phyloP scores from a whole-genome alignment of 441 rosid species.

The Adansonia rubrostipa region DNA sequence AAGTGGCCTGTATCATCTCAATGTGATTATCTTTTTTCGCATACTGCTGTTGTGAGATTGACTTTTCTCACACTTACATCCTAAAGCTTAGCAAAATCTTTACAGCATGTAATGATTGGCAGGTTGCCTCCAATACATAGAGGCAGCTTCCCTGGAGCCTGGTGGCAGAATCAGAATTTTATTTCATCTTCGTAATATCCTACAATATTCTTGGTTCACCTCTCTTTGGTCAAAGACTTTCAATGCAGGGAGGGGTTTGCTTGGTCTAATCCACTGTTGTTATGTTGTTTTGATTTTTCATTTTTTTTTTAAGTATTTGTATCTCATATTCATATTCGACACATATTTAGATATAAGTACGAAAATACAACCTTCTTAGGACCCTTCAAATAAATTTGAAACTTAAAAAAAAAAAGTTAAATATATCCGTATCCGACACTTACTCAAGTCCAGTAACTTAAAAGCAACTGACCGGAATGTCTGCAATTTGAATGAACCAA shows the following conservation, averaged over 20 bases:
- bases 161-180: constrained; percentile 8
- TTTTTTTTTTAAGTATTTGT: too few species aligned
- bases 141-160: constrained; percentile 4
- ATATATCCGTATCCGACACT: too few species aligned
- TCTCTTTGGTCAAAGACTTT: neutral
- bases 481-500: neutral
- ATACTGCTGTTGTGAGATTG: neutral
- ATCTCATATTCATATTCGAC: too few species aligned
- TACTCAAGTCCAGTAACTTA: too few species aligned
- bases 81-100: constrained; percentile 14
- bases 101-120: constrained; percentile 7
- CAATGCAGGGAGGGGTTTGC: neutral
- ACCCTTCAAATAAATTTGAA: too few species aligned
- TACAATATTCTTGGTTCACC: neutral
- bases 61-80: neutral
- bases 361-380: too few species aligned
- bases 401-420: too few species aligned
- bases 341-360: too few species aligned
- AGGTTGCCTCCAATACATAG: neutral
- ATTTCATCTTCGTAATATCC: neutral
- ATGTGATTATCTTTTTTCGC: neutral
- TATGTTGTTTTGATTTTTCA: too few species aligned
- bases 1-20: neutral
- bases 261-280: neutral
- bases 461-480: neutral